A percentile compares a stretch with the other conserved stretches of the same genome.
Conservation (phyloP, 202 grass and related monocot genomes). For the Bolboschoenoplectus hybrid region DNA sequence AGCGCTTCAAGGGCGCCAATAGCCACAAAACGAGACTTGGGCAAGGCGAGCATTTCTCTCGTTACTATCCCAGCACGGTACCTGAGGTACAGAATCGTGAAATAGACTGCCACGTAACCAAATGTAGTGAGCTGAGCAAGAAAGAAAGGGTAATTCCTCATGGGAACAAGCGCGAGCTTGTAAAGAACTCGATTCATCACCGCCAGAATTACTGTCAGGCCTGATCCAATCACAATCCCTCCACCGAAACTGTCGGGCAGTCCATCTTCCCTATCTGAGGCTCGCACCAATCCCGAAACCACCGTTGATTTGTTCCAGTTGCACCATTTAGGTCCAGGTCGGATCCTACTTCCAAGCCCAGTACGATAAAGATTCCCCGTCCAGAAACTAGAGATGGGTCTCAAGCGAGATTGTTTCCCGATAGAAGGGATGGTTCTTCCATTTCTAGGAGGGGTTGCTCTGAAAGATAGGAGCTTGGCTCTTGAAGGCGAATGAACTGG, state of each 20-base stretch:
- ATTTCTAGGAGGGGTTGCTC: not conserved
- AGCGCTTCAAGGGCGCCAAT: constrained; percentile 79
- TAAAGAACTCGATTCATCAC: constrained; percentile 93
- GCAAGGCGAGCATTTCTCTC: constrained; percentile 82
- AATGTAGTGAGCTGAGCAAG: constrained; percentile 80
- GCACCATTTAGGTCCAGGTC: not conserved
- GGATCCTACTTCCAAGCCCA: constrained; percentile 7
- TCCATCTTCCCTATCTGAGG: not conserved
- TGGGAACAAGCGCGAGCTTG: constrained; percentile 85
- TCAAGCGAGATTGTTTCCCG: constrained; percentile 22
- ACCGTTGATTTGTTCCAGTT: not conserved
- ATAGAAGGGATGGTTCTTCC: not conserved
- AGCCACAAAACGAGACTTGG: constrained; percentile 68
- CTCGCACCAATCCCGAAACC: not conserved
- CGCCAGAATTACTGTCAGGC: constrained; percentile 55
- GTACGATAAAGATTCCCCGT: not conserved
- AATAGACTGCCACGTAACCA: constrained; percentile 83
- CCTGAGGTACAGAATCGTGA: constrained; percentile 67
- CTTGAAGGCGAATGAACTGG: constrained; percentile 13
- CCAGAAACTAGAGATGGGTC: not conserved
- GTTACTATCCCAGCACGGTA: constrained; percentile 64
- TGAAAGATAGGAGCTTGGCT: not conserved
- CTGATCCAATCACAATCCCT: constrained; percentile 50
- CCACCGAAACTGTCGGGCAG: constrained; percentile 1
- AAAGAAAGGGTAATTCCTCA: constrained; percentile 91